Evolutionary conservation across 805 yeast genomes (phyloP), one percentile per base, ranked within the genome.

Genomic region (Wickerhamomyces silvicola): DNA sequence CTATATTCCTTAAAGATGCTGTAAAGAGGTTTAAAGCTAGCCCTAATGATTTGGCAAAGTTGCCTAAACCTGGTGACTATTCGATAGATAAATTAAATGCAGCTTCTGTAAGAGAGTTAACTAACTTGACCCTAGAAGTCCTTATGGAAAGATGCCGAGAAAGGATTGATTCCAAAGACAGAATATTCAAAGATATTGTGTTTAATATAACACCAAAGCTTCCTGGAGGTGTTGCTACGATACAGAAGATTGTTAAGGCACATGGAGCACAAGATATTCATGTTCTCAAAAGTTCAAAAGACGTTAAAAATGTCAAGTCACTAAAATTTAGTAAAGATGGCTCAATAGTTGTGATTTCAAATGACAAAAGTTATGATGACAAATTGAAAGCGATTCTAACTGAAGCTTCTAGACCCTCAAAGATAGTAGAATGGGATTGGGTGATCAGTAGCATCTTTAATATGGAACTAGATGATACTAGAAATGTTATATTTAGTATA

Each of bases 361-460:
- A 43, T 45, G 61, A 41, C 28, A 55, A 27, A 54, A 65, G 50
- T 4, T 41, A 64, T 24, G 45, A 51, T 10, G 52, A 49, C 2
- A 47, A 47, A 14, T 61, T 61, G 29, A 50, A 43, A 14, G 36
- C 47, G n/a, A 33, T 54, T 14, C 38, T 48, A 37, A 17, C 39
- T 35, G 42, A 46, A 26, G 38, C 39, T 22, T 4, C 27, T 30
- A 12, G 46, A 37, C 9, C 66, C 22, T n/a, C n/a, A n/a, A 54
- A 52, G 10, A 56, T 72, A 2, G 65, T 75, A 12, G 80, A 73
- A 38, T 77, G 82, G 83, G 72, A 75, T 31, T 75, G 81, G 80
- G 69, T 79, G 31, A 73, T 77, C 10, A 54, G 64, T 36, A 64
- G 75, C 28, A 70, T 77, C 0, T 76, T 77, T 52, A 62, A 60